Evolutionary conservation across 139 green algal species (phyloP).

Genomic region (Chlamydomonas sp.): DNA sequence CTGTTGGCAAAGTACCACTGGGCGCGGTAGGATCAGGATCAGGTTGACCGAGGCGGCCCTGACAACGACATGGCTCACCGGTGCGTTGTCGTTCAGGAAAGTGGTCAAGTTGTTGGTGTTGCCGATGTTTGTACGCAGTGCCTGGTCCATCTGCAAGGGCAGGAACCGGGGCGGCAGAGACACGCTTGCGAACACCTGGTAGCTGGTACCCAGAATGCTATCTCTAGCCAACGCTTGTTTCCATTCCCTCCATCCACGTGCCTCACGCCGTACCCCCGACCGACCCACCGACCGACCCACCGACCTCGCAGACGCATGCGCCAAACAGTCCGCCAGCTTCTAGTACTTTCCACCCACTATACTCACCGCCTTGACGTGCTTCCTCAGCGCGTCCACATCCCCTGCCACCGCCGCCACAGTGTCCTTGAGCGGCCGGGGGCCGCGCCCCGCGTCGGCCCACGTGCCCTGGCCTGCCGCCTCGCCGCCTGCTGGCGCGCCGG

Average conservation of each 20-base stretch:
- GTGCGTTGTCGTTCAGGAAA: constrained; percentile 18
- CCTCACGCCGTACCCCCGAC: too few species aligned
- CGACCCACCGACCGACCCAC: too few species aligned
- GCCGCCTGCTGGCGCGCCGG: background rate
- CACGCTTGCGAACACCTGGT: too few species aligned
- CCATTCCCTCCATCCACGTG: too few species aligned
- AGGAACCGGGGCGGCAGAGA: too few species aligned
- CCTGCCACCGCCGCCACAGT: constrained; percentile 1
- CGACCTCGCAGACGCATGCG: background rate
- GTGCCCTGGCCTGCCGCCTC: background rate
- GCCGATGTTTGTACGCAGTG: constrained; percentile 22
- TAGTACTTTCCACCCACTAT: background rate
- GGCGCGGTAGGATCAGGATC: too few species aligned
- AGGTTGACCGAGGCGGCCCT: too few species aligned
- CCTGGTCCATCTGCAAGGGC: constrained; percentile 33
- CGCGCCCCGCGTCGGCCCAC: constrained; percentile 27
- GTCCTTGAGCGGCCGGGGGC: constrained; percentile 17
- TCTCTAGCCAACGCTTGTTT: too few species aligned
- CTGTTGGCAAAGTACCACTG: too few species aligned
- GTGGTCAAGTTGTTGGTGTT: constrained; percentile 31
- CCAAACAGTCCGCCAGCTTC: background rate
- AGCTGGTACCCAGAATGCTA: too few species aligned
- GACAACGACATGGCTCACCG: too few species aligned
- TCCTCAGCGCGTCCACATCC: constrained; percentile 16
- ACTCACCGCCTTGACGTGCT: constrained; percentile 38